Percentiles rank a stretch among this genome's conserved stretches.
Evolutionary conservation across 257 asterid genomes (phyloP).

Genomic region (Leonotis leonurus): DNA sequence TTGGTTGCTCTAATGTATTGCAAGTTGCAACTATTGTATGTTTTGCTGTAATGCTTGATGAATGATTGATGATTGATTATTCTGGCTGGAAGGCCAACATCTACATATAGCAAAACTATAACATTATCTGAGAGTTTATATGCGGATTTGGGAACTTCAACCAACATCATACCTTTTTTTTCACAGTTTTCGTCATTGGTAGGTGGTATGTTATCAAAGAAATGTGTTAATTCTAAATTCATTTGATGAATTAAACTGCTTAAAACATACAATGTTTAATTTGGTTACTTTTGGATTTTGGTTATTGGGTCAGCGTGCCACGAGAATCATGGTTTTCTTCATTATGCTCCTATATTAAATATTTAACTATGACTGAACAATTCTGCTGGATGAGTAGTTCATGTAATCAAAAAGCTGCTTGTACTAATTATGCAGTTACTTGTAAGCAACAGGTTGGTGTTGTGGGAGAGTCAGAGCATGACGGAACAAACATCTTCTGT

Average conservation of each 20-base stretch:
- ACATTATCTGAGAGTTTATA: neutral
- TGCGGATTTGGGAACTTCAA: too few species aligned
- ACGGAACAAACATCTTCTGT: slow-evolving; percentile 20
- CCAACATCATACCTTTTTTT: too few species aligned
- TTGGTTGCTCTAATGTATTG: too few species aligned
- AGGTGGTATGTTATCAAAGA: too few species aligned
- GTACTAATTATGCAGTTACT: slow-evolving; percentile 7
- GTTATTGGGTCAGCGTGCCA: neutral
- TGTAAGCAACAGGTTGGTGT: slow-evolving; percentile 7
- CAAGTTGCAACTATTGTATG: too few species aligned
- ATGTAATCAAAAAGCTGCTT: neutral
- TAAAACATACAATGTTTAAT: neutral
- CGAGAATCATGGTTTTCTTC: neutral
- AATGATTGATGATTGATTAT: too few species aligned
- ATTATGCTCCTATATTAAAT: neutral
- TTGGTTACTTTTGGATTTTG: neutral
- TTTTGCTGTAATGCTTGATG: neutral
- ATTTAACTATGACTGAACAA: neutral
- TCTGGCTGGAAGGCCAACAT: too few species aligned
- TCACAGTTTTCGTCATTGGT: too few species aligned
- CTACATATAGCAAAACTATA: neutral
- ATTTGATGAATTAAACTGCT: neutral
- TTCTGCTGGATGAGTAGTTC: neutral
- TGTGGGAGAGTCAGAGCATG: slow-evolving; percentile 29
- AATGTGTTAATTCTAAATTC: neutral